Conservation (phyloP, 2,329 filamentous ascomycete genomes). For the Mycocentrospora acerina region DNA sequence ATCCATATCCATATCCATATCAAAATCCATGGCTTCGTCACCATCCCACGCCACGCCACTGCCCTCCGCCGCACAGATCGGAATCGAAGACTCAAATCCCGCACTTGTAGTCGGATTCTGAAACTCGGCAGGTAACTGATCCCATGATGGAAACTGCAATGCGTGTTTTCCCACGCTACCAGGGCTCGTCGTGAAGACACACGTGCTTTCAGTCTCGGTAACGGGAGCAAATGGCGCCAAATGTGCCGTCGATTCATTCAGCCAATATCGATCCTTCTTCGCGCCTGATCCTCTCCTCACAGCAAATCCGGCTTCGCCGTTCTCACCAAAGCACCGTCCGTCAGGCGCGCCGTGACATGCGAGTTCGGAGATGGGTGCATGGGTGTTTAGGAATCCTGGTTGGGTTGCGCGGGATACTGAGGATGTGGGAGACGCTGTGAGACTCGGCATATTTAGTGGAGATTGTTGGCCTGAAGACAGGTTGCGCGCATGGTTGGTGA, state of each 20-base stretch:
- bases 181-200: conserved; percentile 4
- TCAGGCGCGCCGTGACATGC: conserved; percentile 12
- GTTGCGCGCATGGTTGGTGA: conserved; percentile 15
- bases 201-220: conserved; percentile 11
- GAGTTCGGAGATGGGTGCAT: conserved; percentile 23
- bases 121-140: conserved; percentile 26
- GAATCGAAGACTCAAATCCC: conserved; percentile 14
- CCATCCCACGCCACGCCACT: conserved; percentile 35
- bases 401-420: conserved; percentile 12
- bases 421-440: conserved; percentile 18
- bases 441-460: conserved; percentile 14
- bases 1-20: conserved; percentile 37
- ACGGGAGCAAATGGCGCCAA: conserved; percentile 10
- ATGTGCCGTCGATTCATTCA: conserved; percentile 5
- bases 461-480: conserved; percentile 16
- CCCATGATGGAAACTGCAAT: conserved; percentile 34
- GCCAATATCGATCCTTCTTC: conserved; percentile 12
- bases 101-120: conserved; percentile 26
- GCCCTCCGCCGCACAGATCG: conserved; percentile 15
- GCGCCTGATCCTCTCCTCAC: conserved; percentile 3
- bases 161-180: no score
- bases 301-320: conserved; percentile 22
- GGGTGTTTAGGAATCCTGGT: conserved; percentile 8
- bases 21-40: conserved; percentile 27
- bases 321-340: conserved; percentile 24